phyloP scores from a whole-genome alignment of 192 early-diverging fungal species.

The Backusella morwellensis region DNA sequence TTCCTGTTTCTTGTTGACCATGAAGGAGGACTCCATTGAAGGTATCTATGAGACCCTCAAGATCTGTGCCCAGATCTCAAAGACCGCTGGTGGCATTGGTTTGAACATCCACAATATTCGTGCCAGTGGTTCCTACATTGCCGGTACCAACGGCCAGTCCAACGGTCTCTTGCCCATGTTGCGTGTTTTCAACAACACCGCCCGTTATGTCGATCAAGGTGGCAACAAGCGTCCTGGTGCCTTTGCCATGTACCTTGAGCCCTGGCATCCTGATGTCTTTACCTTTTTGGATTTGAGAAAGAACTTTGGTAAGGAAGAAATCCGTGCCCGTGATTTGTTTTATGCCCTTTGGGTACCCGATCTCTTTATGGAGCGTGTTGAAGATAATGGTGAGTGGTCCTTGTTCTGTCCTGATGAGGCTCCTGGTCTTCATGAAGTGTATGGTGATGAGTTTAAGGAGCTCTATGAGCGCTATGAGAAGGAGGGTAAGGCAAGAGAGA shows the following conservation, averaged over 20 bases:
- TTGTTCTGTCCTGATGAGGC: conserved; percentile 96
- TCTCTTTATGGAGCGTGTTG: conserved; percentile 97
- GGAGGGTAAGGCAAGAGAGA: conserved; percentile 80
- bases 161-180: conserved; percentile 98
- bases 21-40: conserved; percentile 97
- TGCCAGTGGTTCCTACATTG: conserved; percentile 93
- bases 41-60: conserved; percentile 98
- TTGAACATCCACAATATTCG: conserved; percentile 98
- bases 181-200: conserved; percentile 97
- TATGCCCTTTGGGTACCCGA: conserved; percentile 98
- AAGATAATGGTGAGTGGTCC: conserved; percentile 89
- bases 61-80: conserved; percentile 96
- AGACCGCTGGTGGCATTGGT: conserved; percentile 97
- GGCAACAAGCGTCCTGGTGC: conserved; percentile 98
- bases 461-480: conserved; percentile 85
- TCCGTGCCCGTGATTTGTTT: conserved; percentile 94
- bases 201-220: conserved; percentile 99
- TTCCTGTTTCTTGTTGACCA: conserved; percentile 92
- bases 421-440: conserved; percentile 85
- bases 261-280: conserved; percentile 98
- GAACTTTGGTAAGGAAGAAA: conserved; percentile 98
- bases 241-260: conserved; percentile 98
- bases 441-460: conserved; percentile 88
- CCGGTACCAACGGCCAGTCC: conserved; percentile 96
- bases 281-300: conserved; percentile 94